Evolutionary conservation across 108 stramenopile species (phyloP).

Genomic region (Stephanodiscus minutulus): DNA sequence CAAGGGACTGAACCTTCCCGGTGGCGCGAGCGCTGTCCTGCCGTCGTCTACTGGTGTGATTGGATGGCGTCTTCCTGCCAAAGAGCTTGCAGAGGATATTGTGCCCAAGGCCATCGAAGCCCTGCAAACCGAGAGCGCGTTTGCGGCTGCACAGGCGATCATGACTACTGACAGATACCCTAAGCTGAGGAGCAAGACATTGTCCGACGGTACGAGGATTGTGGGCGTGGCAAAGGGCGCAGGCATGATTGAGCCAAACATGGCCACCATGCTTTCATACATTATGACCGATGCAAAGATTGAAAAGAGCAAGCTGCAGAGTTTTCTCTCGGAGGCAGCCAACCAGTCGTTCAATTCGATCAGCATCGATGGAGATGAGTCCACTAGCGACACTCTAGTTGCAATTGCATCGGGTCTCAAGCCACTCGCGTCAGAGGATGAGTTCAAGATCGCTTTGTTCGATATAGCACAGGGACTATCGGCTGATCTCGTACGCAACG

Average conservation of each 20-base stretch:
- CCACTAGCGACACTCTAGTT: conserved; percentile 92
- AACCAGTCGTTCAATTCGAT: conserved; percentile 93
- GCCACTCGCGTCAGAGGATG: conserved; percentile 49
- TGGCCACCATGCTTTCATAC: conserved; percentile 97
- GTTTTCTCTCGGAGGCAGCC: conserved; percentile 66
- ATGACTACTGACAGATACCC: conserved; percentile 90
- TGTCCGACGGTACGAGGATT: conserved; percentile 78
- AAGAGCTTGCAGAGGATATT: conserved; percentile 79
- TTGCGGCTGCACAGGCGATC: conserved; percentile 86
- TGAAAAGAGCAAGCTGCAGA: conserved; percentile 68
- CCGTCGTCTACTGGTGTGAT: conserved; percentile 96
- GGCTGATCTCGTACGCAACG: conserved; percentile 96
- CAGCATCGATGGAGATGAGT: conserved; percentile 95
- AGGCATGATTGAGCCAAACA: conserved; percentile 99
- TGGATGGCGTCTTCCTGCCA: conserved; percentile 95
- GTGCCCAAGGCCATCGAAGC: conserved; percentile 75
- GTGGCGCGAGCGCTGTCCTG: conserved; percentile 74
- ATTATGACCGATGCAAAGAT: conserved; percentile 92
- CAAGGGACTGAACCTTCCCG: conserved; percentile 65
- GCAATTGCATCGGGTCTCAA: conserved; percentile 84
- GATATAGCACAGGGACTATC: conserved; percentile 83
- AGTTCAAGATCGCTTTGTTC: conserved; percentile 80
- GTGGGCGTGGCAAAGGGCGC: conserved; percentile 96
- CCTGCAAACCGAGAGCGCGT: conserved; percentile 77
- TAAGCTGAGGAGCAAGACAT: conserved; percentile 77